Base-by-base conservation (phyloP, 495 filamentous ascomycete genomes). In the Acidiella bohemica region DNA sequence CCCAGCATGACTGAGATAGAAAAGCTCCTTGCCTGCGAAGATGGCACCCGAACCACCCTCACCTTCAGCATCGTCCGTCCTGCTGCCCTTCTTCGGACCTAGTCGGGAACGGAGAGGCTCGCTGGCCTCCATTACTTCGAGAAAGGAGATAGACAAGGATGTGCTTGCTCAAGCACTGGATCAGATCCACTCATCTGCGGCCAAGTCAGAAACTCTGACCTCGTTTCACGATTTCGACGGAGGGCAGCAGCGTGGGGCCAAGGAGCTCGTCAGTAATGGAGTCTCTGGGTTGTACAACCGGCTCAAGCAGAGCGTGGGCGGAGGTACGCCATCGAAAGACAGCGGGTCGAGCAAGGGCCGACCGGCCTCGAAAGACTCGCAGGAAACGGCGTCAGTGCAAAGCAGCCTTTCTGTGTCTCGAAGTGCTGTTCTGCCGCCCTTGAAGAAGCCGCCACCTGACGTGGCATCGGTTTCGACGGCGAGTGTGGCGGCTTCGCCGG, bases 211-310 rank as follows among this genome's bases (percentile, higher is more conserved):
- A 23, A 68, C 72, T 24, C 65, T 93, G 10, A 93, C 84, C 8
- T 84, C 81, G 14, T 95, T 95, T 62, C 86, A 87, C 59, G 85
- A 92, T 34, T 83, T 90, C 41, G 79, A 51, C 26, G 48, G 48
- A 6, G 48, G 48, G 12, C 23, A 9, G 9, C 43, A 38, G 16
- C 10, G 10, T 22, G 44, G 48, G 17, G 37, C 48, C 5, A 51
- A 51, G 34, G 48, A 51, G 39, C 13, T 51, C 1, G 48, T 51
- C 30, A 47, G 43, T 26, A 51, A 25, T 36, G 84, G 86, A 1
- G 58, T 95, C 23, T 92, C 80, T 54, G 85, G 85, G 1, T 55
- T 95, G 12, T 93, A 93, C 56, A 86, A 67, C 63, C 75, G 83
- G 13, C 67, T 93, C 12, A 47, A 34, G 34, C 43, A 43, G 13